phyloP scores from a whole-genome alignment of 208 protist genomes.

The Plasmodiophora brassicae region DNA sequence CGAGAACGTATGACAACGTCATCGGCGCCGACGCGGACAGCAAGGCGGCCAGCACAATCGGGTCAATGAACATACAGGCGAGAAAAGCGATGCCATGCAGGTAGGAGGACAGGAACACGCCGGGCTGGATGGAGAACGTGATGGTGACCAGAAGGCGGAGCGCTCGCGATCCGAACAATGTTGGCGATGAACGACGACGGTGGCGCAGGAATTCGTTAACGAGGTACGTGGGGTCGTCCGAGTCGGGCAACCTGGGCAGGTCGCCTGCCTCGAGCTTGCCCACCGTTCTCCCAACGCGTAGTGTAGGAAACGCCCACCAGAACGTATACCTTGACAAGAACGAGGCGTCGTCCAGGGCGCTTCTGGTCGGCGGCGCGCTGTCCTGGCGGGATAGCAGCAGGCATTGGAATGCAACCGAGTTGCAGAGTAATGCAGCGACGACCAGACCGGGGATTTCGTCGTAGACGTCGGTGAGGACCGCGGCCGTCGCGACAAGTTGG shows the following conservation, averaged over 20 bases:
- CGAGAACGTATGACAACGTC: neutral
- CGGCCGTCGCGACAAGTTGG: too few relatives aligned
- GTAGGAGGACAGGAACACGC: constrained; percentile 40
- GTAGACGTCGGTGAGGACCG: too few relatives aligned
- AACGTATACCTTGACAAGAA: constrained; percentile 32
- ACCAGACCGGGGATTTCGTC: too few relatives aligned
- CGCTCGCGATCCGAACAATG: neutral
- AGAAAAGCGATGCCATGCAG: constrained; percentile 38
- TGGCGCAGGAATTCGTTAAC: neutral
- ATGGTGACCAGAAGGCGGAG: neutral
- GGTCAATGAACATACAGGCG: constrained; percentile 45
- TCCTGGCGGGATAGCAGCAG: too few relatives aligned
- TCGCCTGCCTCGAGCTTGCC: constrained; percentile 36
- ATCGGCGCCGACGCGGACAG: neutral
- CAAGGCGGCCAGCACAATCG: constrained; percentile 21
- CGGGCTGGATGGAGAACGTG: neutral
- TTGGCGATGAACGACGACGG: neutral
- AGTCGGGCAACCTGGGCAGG: neutral
- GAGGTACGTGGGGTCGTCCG: constrained; percentile 18
- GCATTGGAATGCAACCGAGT: too few relatives aligned
- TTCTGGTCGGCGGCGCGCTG: too few relatives aligned
- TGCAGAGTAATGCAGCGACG: too few relatives aligned
- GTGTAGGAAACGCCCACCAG: constrained; percentile 45
- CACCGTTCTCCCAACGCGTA: neutral
- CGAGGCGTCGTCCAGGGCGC: constrained; percentile 25